Base-by-base conservation (phyloP, 768 basidiomycete genomes). In the Melanogaster broomeanus region DNA sequence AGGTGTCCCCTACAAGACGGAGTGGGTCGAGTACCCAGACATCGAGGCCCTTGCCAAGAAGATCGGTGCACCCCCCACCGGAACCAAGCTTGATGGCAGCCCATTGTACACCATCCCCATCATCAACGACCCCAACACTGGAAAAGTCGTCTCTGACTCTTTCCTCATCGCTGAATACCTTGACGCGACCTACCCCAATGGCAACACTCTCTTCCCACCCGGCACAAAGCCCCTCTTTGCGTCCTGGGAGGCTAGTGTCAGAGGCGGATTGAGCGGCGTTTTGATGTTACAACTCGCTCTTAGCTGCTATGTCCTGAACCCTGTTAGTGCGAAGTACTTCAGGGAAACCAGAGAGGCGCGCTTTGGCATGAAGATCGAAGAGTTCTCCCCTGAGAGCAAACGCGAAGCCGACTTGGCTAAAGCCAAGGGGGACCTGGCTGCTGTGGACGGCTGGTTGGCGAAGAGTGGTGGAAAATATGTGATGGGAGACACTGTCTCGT, bases 141-240 rank as follows among this genome's bases (percentile, higher is more conserved):
- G 64, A 2, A 54, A 49, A 11, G 58, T 68, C 48, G 19, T 78
- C 22, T 33, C 74, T 0, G 77, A 81, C 46, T 76, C 75, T 6
- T 65, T 70, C 48, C 58, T 60, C 15, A 80, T 80, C 44, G 76
- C 77, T 0, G 64, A 68, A 49, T 80, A 80, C 49, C 76, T 79
- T 33, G 79, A 81, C 28, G 64, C 57, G 15, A 61, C 62, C 0
- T 80, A 77, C 55, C 75, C 77, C 4, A 25, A 34, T 9, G 69
- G 70, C 3, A 69, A 68, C 6, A 52, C 48, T 10, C 61, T 82
- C 40, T 71, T 84, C 60, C 78, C 79, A 0, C 18, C 45, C 3
- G 74, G 73, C 16, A 71, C 69, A 0, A 60, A 63, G 24, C 73
- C 72, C 2, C 61, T 82, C 9, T 68, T 79, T 43, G 64, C 63